phyloP scores from a whole-genome alignment of 306 rosid genomes.

The Geum urbanum region DNA sequence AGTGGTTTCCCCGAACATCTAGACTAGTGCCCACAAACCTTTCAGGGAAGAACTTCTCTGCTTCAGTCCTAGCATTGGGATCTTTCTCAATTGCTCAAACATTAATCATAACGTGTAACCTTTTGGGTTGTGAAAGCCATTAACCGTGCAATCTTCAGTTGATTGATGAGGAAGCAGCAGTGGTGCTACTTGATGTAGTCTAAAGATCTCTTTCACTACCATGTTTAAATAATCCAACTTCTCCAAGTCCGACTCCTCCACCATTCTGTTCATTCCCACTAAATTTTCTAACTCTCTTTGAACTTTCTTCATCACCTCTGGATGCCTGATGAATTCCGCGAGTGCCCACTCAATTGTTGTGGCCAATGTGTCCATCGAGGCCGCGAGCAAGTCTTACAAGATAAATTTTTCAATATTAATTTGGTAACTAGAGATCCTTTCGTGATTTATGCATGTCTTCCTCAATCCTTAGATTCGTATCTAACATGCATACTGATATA shows the following conservation, averaged over 20 bases:
- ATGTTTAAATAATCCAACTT: not conserved
- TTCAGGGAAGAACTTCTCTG: not conserved
- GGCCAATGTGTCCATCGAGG: constrained; percentile 3
- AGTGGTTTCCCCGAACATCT: not conserved
- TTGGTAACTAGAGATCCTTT: not conserved
- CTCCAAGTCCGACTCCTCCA: constrained; percentile 9
- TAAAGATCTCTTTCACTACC: not conserved
- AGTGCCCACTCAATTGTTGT: constrained; percentile 10
- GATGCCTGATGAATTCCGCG: not conserved
- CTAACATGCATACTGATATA: no score
- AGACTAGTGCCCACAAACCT: not conserved
- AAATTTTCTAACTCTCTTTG: not conserved
- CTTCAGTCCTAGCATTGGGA: not conserved
- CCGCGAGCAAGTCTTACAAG: not conserved
- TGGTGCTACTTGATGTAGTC: not conserved
- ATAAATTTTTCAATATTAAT: not conserved
- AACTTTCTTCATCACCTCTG: not conserved
- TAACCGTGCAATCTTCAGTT: not conserved
- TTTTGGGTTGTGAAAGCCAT: constrained; percentile 4
- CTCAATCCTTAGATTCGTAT: no score
- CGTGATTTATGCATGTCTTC: no score
- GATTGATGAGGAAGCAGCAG: not conserved
- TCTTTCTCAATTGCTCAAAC: not conserved
- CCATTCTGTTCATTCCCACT: constrained; percentile 3
- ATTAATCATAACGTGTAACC: not conserved